Conservation (phyloP, 352 stramenopile species). For the Globisporangium nunn region DNA sequence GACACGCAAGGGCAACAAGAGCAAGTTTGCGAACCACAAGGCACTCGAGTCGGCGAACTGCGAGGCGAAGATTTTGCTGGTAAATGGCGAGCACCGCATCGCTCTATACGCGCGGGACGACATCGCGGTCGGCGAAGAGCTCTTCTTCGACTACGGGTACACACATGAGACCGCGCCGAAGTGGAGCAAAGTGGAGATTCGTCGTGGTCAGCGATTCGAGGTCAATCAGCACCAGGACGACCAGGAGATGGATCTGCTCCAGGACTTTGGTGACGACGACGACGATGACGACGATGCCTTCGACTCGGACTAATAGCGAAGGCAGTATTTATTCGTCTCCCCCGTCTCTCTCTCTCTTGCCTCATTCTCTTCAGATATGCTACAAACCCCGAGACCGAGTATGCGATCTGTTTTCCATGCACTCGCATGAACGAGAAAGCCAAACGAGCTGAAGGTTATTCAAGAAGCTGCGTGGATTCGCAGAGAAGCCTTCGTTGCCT, state of each 20-base stretch:
- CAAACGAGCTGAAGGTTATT: too few species aligned
- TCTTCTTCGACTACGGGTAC: conserved; percentile 82
- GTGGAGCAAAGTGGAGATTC: conserved; percentile 41
- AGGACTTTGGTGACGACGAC: conserved; percentile 10
- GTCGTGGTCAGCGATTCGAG: conserved; percentile 5
- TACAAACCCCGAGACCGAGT: neutral
- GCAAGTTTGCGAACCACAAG: conserved; percentile 88
- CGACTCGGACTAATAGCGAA: conserved; percentile 6
- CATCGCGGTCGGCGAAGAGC: conserved; percentile 75
- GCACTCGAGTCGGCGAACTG: conserved; percentile 60
- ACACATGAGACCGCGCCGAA: conserved; percentile 48
- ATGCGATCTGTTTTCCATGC: too few species aligned
- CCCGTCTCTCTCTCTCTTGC: neutral
- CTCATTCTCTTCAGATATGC: neutral
- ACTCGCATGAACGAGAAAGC: too few species aligned
- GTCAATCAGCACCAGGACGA: neutral
- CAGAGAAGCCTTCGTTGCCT: too few species aligned
- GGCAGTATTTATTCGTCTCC: neutral
- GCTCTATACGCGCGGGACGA: conserved; percentile 86
- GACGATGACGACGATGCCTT: conserved; percentile 6
- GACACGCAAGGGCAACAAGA: conserved; percentile 91
- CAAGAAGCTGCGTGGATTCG: too few species aligned
- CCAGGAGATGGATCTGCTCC: conserved; percentile 4
- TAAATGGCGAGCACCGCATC: conserved; percentile 89
- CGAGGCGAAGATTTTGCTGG: conserved; percentile 69